A percentile compares a stretch with the other conserved stretches of the same genome.
Evolutionary conservation across 75 land plant genomes (phyloP).

Genomic region (Azolla pinnata): DNA sequence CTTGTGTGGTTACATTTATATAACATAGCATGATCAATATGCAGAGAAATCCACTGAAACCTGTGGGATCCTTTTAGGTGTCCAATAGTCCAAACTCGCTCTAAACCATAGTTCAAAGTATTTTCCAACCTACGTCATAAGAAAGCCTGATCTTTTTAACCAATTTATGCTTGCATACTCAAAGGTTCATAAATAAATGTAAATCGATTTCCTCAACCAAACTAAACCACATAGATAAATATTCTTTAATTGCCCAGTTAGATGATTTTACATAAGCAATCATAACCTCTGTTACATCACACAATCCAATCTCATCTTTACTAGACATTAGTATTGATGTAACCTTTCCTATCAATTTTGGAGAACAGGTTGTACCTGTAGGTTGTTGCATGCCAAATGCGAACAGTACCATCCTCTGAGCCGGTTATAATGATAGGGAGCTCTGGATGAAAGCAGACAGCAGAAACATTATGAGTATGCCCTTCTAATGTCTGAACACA

Average conservation of each 20-base stretch:
- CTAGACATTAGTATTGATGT: too few relatives aligned
- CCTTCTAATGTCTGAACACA: slow-evolving; percentile 27
- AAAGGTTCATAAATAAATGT: too few relatives aligned
- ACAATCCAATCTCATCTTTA: too few relatives aligned
- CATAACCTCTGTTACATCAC: too few relatives aligned
- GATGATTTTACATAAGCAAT: too few relatives aligned
- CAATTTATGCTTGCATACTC: too few relatives aligned
- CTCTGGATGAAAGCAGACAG: slow-evolving; percentile 30
- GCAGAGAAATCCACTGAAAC: background rate
- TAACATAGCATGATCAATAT: background rate
- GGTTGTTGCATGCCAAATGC: slow-evolving; percentile 79
- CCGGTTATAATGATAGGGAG: slow-evolving; percentile 34
- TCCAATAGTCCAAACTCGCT: slow-evolving; percentile 83
- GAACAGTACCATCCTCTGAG: slow-evolving; percentile 88
- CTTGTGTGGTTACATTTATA: background rate
- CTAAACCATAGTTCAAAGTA: slow-evolving; percentile 85
- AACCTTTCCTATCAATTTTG: too few relatives aligned
- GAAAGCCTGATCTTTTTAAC: too few relatives aligned
- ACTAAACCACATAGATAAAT: too few relatives aligned
- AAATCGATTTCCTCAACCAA: too few relatives aligned
- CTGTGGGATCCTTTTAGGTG: slow-evolving; percentile 54
- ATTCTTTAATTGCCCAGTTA: too few relatives aligned
- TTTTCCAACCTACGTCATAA: slow-evolving; percentile 93
- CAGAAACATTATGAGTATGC: slow-evolving; percentile 29
- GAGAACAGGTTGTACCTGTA: slow-evolving; percentile 47